Evolutionary conservation across 2,329 filamentous ascomycete species (phyloP).

Genomic region (Lasiodiplodia gonubiensis): DNA sequence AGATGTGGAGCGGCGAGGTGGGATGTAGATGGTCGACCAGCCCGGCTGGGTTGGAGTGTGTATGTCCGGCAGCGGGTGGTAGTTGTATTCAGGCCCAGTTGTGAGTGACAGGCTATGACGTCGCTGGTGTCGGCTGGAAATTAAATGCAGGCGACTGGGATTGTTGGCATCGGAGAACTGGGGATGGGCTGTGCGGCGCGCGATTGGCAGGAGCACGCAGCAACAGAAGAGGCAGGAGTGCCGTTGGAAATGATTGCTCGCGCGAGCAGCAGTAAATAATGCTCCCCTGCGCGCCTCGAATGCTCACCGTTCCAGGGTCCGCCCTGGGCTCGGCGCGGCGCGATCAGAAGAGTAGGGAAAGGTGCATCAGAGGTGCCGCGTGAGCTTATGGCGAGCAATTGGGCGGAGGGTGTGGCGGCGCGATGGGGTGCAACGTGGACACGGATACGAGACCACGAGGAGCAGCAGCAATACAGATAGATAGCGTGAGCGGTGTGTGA

Average conservation of each 20-base stretch:
- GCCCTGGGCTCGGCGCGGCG: conserved; percentile 6
- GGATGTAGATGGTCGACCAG: conserved; percentile 10
- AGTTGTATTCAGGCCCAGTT: conserved; percentile 8
- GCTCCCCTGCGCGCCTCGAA: background rate
- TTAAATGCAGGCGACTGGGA: conserved; percentile 13
- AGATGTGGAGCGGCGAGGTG: background rate
- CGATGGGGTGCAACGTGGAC: conserved; percentile 15
- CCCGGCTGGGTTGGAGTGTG: background rate
- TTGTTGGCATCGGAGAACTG: background rate
- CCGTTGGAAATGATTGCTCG: background rate
- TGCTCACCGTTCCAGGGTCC: conserved; percentile 3
- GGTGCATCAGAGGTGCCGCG: conserved; percentile 18
- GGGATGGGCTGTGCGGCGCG: background rate
- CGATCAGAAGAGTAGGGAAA: background rate
- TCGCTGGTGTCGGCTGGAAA: conserved; percentile 12
- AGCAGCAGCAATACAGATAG: background rate
- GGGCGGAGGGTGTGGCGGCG: conserved; percentile 1
- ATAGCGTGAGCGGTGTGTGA: conserved; percentile 3
- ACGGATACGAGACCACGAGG: conserved; percentile 25
- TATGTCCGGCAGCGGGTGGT: background rate
- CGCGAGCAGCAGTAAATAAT: background rate
- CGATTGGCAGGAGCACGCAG: background rate
- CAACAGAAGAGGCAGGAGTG: background rate
- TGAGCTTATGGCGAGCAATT: conserved; percentile 10
- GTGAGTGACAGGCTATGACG: conserved; percentile 18